phyloP scores from a whole-genome alignment of 257 asterid genomes.

The Jaltomata sinuosa region DNA sequence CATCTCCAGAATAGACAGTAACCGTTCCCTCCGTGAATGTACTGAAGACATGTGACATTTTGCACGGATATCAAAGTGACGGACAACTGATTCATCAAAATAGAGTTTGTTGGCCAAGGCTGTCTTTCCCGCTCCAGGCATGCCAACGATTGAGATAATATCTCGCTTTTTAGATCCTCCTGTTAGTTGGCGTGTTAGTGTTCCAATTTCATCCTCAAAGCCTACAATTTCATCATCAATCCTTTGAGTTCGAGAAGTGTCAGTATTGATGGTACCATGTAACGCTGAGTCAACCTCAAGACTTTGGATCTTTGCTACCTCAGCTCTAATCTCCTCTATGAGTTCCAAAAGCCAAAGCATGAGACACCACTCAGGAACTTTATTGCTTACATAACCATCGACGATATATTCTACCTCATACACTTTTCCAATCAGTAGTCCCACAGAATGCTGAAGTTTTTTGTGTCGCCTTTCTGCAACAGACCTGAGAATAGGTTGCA shows the following conservation, averaged over 20 bases:
- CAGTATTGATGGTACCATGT: background rate
- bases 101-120: background rate
- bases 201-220: background rate
- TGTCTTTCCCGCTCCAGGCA: background rate
- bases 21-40: background rate
- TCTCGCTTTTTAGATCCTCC: background rate
- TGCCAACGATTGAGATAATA: background rate
- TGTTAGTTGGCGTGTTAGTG: background rate
- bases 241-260: background rate
- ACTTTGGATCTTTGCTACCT: background rate
- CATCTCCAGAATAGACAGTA: background rate
- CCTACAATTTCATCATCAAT: background rate
- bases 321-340: background rate
- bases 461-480: background rate
- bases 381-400: background rate
- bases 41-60: slow-evolving; percentile 10
- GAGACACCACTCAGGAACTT: slow-evolving; percentile 1
- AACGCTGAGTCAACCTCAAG: background rate
- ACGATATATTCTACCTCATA: slow-evolving; percentile 17
- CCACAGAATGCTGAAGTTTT: background rate
- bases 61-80: background rate
- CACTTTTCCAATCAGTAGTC: background rate
- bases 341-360: background rate
- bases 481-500: background rate
- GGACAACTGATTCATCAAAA: background rate